Evolutionary conservation across 805 yeast species (phyloP).

Genomic region (Yarrowia sp.): DNA sequence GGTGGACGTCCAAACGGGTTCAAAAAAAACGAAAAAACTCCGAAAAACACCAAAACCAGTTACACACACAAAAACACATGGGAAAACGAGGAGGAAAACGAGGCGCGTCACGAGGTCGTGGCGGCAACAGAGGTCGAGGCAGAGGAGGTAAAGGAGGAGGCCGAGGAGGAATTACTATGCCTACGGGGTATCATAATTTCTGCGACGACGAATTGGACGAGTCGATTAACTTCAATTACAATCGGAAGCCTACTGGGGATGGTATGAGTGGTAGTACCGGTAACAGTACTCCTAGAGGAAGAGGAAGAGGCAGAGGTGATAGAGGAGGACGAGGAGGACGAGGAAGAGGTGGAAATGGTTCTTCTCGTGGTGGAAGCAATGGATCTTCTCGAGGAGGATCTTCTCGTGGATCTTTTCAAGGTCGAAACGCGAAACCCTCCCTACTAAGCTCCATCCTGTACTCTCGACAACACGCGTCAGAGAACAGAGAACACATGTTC

Average conservation of each 20-base stretch:
- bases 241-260: neutral
- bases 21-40: neutral
- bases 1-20: too few species aligned
- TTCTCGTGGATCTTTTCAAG: neutral
- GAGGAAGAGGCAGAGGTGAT: neutral
- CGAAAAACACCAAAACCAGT: neutral
- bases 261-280: neutral
- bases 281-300: neutral
- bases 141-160: neutral
- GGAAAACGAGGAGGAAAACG: constrained; percentile 22
- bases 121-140: neutral
- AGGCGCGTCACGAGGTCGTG: constrained; percentile 4
- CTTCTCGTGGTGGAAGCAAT: neutral
- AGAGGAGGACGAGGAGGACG: neutral
- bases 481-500: constrained; percentile 21
- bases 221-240: neutral
- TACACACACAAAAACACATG: neutral
- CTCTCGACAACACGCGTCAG: constrained; percentile 12
- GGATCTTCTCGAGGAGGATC: neutral
- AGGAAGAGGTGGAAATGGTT: neutral
- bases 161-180: neutral
- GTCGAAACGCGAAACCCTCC: neutral
- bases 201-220: neutral
- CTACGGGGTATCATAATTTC: neutral
- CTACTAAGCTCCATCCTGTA: neutral